Evolutionary conservation across 2,329 filamentous ascomycete genomes (phyloP).

Genomic region (Gnomoniopsis smithogilvyi): DNA sequence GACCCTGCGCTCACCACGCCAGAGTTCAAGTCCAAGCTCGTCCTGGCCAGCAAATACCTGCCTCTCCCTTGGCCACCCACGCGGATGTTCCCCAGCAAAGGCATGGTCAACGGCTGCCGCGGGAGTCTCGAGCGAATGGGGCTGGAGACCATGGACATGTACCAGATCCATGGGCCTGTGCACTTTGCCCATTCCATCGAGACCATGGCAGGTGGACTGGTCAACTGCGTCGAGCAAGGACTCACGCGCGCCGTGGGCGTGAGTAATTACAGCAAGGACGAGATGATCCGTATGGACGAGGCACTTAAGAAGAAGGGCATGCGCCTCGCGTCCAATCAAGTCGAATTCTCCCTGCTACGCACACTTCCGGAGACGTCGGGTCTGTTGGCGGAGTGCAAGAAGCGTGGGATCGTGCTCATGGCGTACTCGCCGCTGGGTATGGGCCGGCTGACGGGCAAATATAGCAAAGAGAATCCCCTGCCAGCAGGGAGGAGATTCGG

Average conservation of each 20-base stretch:
- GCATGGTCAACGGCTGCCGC: conserved; percentile 33
- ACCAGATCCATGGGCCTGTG: conserved; percentile 39
- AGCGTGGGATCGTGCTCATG: conserved; percentile 38
- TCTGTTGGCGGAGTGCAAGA: conserved; percentile 35
- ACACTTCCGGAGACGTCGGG: conserved; percentile 37
- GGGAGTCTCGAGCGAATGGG: conserved; percentile 34
- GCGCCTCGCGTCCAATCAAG: conserved; percentile 41
- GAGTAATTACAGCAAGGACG: conserved; percentile 38
- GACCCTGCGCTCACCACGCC: conserved; percentile 30
- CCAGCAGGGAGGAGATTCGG: conserved; percentile 35
- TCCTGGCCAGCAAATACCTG: conserved; percentile 39
- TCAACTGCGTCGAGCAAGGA: conserved; percentile 38
- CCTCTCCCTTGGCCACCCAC: conserved; percentile 24
- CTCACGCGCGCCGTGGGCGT: conserved; percentile 39
- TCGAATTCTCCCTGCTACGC: conserved; percentile 40
- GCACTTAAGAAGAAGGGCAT: conserved; percentile 33
- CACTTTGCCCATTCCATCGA: conserved; percentile 35
- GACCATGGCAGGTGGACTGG: conserved; percentile 36
- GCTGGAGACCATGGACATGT: conserved; percentile 30
- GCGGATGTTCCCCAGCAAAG: conserved; percentile 21
- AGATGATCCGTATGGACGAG: conserved; percentile 40
- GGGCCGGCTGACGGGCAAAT: conserved; percentile 38
- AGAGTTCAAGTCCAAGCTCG: conserved; percentile 30
- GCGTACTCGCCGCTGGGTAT: conserved; percentile 38
- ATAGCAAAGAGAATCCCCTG: conserved; percentile 34